These are phyloP conservation scores for Ulmus americana DNA, from an alignment of 331 rosid genomes.

Conservation along the genomic window DNA sequence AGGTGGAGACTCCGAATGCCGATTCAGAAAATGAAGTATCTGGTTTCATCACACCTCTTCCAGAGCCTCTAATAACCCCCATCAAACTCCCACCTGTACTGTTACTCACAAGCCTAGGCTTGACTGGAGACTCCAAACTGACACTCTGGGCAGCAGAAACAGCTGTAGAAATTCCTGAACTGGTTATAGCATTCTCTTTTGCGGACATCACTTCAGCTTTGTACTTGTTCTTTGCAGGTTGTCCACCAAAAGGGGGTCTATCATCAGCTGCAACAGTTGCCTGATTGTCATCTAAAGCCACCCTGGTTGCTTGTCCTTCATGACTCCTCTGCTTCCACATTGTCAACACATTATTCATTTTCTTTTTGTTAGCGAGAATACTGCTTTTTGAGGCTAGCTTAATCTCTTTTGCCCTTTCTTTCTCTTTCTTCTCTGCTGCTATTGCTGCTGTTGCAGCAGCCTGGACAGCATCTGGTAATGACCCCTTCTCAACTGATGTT, in stretches of 20 bases:
- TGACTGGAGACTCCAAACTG: constrained; percentile 51
- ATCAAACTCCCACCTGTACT: constrained; percentile 79
- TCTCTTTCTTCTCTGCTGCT: constrained; percentile 96
- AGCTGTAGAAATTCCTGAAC: constrained; percentile 35
- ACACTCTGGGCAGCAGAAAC: constrained; percentile 32
- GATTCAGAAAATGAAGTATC: constrained; percentile 51
- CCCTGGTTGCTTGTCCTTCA: constrained; percentile 84
- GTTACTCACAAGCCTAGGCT: constrained; percentile 75
- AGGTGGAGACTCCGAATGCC: constrained; percentile 22
- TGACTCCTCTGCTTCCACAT: constrained; percentile 98
- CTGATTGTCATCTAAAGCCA: constrained; percentile 73
- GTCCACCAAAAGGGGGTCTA: constrained; percentile 44
- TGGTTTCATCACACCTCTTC: constrained; percentile 62
- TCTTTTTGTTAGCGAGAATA: constrained; percentile 89
- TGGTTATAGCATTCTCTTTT: constrained; percentile 44
- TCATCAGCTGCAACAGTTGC: constrained; percentile 50
- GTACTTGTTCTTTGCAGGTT: constrained; percentile 52
- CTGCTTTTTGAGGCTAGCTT: constrained; percentile 93
- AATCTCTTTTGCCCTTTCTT: constrained; percentile 80
- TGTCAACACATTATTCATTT: constrained; percentile 90
- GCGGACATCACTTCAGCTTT: constrained; percentile 41
- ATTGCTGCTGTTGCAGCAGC: constrained; percentile 92
- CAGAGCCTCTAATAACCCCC: constrained; percentile 99
- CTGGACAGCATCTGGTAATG: constrained; percentile 80
- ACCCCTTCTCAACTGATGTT: constrained; percentile 61